phyloP scores from a whole-genome alignment of 345 rosid species.

The Euphorbia tirucalli region DNA sequence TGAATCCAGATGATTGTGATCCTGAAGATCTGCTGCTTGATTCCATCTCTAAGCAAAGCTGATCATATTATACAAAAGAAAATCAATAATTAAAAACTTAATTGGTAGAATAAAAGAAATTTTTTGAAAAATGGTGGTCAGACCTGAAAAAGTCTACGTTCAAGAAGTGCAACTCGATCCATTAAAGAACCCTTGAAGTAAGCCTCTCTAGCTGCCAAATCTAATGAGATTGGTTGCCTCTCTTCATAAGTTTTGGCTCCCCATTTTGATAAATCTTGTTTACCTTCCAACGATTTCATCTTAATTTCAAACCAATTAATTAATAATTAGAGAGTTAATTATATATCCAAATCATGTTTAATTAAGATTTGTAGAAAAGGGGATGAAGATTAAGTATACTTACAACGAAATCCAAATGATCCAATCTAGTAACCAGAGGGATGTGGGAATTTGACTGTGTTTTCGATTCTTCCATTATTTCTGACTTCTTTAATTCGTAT shows the following conservation, averaged over 20 bases:
- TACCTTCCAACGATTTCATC: constrained; percentile 39
- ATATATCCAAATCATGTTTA: too few species aligned
- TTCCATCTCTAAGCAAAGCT: constrained; percentile 76
- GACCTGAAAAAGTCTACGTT: constrained; percentile 71
- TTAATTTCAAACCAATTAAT: too few species aligned
- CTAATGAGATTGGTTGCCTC: constrained; percentile 41
- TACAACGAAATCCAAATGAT: constrained; percentile 69
- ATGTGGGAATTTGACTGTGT: too few species aligned
- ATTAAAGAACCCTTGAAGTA: constrained; percentile 69
- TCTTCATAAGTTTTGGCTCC: constrained; percentile 22
- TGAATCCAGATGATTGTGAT: constrained; percentile 35
- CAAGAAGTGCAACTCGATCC: constrained; percentile 68
- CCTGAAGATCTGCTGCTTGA: constrained; percentile 41
- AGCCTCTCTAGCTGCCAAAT: constrained; percentile 54
- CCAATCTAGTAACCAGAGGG: constrained; percentile 66
- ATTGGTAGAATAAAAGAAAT: too few species aligned
- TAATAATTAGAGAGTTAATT: too few species aligned
- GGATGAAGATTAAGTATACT: constrained; percentile 28
- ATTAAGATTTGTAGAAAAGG: too few species aligned
- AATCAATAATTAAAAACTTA: too few species aligned
- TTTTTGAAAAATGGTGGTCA: background rate
- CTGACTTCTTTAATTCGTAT: too few species aligned
- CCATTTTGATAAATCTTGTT: constrained; percentile 42
- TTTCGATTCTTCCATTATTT: constrained; percentile 46
- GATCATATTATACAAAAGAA: background rate